Base-by-base conservation (phyloP, 805 yeast species). In the Cyberlindnera euphorbiiphila region DNA sequence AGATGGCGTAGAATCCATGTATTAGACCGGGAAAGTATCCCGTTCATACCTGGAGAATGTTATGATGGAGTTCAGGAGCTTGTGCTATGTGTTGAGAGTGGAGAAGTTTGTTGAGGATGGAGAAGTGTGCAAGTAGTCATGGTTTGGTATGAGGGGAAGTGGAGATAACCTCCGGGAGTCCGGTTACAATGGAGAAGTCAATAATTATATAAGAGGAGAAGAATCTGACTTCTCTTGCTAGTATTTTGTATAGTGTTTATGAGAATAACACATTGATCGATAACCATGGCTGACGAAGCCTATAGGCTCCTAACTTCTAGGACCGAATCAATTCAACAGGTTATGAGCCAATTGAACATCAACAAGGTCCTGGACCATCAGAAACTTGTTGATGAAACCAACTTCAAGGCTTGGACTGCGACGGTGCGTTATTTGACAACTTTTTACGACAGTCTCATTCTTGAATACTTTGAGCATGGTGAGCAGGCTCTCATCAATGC, bases 401-500 rank as follows among this genome's bases (percentile, higher is more conserved):
- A 29, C 24, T 29, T 29, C 16, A 29, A 29, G 24, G n/a, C n/a
- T 9, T 29, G 32, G 24, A 9, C 32, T 13, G 19, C 32, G 8
- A 16, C 21, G n/a, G 8, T 29, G 21, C 16, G 18, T n/a, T n/a
- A n/a, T 24, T 19, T 13, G 24, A 20, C 23, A 19, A 24, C 16
- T n/a, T 12, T 29, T 24, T 15, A 16, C n/a, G 24, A 29, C 21
- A 15, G 24, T 10, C 24, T 29, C 11, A 10, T 18, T 24, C 8
- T 12, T 6, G 16, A 29, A 9, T 20, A 20, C 14, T 13, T 29
- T 13, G 24, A 18, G 16, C 12, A 12, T 16, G 32, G 32, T 29
- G 32, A 29, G 15, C 32, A 29, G 32, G 32, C 32, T 14, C 14
- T 29, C 12, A 16, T 20, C 20, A 24, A 29, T 5, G 24, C 32